Percentiles rank a stretch among this genome's conserved stretches.
Evolutionary conservation across 495 filamentous ascomycete genomes (phyloP).

Genomic region (Penicillium malachiteum): DNA sequence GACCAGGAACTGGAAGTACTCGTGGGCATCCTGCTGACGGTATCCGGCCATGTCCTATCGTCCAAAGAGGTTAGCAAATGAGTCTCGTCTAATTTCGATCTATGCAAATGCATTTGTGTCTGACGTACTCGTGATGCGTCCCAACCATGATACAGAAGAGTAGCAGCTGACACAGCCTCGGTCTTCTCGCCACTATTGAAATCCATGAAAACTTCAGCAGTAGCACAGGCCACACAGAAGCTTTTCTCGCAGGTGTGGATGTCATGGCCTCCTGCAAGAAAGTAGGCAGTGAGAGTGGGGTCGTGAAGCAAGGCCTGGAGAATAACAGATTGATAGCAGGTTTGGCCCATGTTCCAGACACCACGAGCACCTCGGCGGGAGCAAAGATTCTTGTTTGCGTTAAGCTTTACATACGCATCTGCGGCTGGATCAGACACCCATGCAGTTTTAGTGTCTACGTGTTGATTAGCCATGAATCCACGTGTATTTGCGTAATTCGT

Average conservation of each 20-base stretch:
- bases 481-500: slow-evolving; percentile 9
- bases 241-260: slow-evolving; percentile 57
- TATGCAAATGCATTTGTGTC: not conserved
- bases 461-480: slow-evolving; percentile 1
- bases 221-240: slow-evolving; percentile 78
- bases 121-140: slow-evolving; percentile 22
- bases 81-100: not conserved
- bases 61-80: slow-evolving; percentile 38
- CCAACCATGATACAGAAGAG: slow-evolving; percentile 57
- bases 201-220: slow-evolving; percentile 89
- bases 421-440: slow-evolving; percentile 34
- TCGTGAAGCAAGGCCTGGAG: slow-evolving; percentile 87
- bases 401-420: slow-evolving; percentile 43
- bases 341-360: slow-evolving; percentile 91
- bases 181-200: slow-evolving; percentile 79
- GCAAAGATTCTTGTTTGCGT: slow-evolving; percentile 45
- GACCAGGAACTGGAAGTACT: slow-evolving; percentile 90
- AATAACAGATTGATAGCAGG: slow-evolving; percentile 91
- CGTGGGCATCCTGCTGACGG: slow-evolving; percentile 90
- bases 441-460: slow-evolving; percentile 17
- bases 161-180: slow-evolving; percentile 79
- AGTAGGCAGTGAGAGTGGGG: slow-evolving; percentile 80
- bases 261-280: slow-evolving; percentile 80
- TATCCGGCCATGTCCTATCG: slow-evolving; percentile 79
- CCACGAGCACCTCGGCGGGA: slow-evolving; percentile 64